Percentiles rank a stretch among this genome's conserved stretches.
These are phyloP conservation scores for Globisporangium perplexum DNA, from an alignment of 352 stramenopile genomes.

Conservation along the genomic window DNA sequence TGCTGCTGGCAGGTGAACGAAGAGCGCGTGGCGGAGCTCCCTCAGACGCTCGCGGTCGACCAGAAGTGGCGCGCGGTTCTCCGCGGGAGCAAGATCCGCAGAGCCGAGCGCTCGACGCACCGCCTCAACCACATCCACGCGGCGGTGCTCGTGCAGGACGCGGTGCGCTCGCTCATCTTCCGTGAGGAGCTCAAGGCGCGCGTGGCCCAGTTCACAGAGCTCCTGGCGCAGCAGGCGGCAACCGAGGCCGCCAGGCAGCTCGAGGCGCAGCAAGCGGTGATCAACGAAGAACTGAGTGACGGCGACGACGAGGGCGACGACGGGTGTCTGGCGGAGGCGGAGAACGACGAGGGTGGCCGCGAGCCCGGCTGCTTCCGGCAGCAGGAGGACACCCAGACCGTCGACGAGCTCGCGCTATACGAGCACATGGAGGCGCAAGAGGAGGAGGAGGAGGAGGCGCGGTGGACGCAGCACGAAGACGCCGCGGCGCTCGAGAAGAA, in stretches of 20 bases:
- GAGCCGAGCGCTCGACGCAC: conserved; percentile 38
- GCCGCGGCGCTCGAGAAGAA: no score
- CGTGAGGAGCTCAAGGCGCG: conserved; percentile 48
- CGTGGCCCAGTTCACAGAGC: conserved; percentile 40
- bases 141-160: conserved; percentile 47
- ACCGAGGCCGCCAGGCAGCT: conserved; percentile 1
- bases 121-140: conserved; percentile 48
- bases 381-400: not conserved
- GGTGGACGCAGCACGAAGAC: no score
- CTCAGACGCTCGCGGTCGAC: conserved; percentile 38
- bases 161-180: conserved; percentile 49
- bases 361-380: not conserved
- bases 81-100: conserved; percentile 45
- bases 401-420: not conserved
- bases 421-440: not conserved
- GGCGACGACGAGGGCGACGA: not conserved
- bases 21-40: conserved; percentile 30
- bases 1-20: conserved; percentile 52
- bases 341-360: not conserved
- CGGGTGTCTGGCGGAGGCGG: not conserved
- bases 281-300: conserved; percentile 4
- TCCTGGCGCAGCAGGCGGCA: conserved; percentile 15
- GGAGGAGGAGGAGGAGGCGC: not conserved
- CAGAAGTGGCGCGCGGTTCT: conserved; percentile 49
- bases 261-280: conserved; percentile 1